Evolutionary conservation across 169 alveolate species (phyloP).

Genomic region (Plasmodium vinckei): DNA sequence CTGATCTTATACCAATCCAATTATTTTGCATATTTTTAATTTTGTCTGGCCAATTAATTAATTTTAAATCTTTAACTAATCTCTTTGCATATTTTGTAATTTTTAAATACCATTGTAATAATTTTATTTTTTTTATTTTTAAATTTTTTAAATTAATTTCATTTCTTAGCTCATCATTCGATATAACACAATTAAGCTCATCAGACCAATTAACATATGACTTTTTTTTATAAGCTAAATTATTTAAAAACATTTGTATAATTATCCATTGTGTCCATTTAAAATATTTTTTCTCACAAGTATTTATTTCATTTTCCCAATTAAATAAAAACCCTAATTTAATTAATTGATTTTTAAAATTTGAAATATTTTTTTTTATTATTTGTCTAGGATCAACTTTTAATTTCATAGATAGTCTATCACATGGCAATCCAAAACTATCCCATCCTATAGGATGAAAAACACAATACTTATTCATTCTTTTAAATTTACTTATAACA

Average conservation of each 20-base stretch:
- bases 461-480: constrained; percentile 87
- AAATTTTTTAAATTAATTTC: constrained; percentile 91
- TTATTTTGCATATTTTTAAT: constrained; percentile 89
- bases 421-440: constrained; percentile 95
- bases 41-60: constrained; percentile 89
- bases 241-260: constrained; percentile 84
- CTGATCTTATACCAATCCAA: constrained; percentile 92
- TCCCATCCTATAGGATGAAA: constrained; percentile 96
- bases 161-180: constrained; percentile 92
- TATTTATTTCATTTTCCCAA: constrained; percentile 91
- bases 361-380: constrained; percentile 84
- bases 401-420: constrained; percentile 89
- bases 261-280: constrained; percentile 94
- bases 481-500: constrained; percentile 90
- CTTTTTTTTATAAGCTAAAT: constrained; percentile 88
- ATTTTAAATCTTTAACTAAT: constrained; percentile 83
- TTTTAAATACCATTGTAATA: constrained; percentile 91
- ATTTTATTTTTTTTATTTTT: constrained; percentile 85
- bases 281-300: constrained; percentile 89
- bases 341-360: constrained; percentile 88
- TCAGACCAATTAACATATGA: constrained; percentile 86
- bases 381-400: constrained; percentile 84
- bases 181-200: constrained; percentile 89
- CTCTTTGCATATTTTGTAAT: constrained; percentile 90
- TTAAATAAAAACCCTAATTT: constrained; percentile 91